Conservation (phyloP, 371 early-diverging fungal genomes). For the Lichtheimia corymbifera region DNA sequence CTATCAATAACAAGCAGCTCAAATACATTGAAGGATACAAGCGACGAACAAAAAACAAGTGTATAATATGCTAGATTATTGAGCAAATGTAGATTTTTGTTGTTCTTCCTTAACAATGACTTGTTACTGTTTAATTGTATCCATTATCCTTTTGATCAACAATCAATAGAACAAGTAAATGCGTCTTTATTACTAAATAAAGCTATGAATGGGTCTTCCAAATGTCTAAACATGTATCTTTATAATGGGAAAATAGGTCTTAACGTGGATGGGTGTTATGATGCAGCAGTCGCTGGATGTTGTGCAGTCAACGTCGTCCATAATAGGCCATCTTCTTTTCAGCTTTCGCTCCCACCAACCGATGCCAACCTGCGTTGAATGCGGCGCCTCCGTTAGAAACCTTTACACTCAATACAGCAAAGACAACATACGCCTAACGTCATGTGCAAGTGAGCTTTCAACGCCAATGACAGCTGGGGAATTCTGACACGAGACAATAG, state of each 20-base stretch:
- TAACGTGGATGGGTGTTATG: too few species aligned
- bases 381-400: slow-evolving; percentile 73
- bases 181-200: too few species aligned
- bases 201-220: too few species aligned
- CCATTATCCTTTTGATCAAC: too few species aligned
- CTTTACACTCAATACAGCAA: slow-evolving; percentile 89
- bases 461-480: too few species aligned
- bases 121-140: too few species aligned
- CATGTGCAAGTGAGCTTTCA: slow-evolving; percentile 58
- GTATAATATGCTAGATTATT: slow-evolving; percentile 31
- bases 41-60: slow-evolving; percentile 52
- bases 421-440: slow-evolving; percentile 87
- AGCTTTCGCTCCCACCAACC: not conserved
- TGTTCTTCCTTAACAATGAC: not conserved
- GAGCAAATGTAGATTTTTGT: not conserved
- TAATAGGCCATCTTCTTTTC: not conserved
- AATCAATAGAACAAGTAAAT: too few species aligned
- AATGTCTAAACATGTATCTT: too few species aligned
- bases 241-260: too few species aligned
- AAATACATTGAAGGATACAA: slow-evolving; percentile 76
- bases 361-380: slow-evolving; percentile 85
- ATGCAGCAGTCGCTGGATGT: too few species aligned
- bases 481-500: slow-evolving; percentile 28
- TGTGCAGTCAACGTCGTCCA: too few species aligned
- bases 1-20: slow-evolving; percentile 84